A percentile compares a stretch with the other conserved stretches of the same genome.
Evolutionary conservation across 2,329 filamentous ascomycete species (phyloP).

Genomic region (Mariannaea elegans): DNA sequence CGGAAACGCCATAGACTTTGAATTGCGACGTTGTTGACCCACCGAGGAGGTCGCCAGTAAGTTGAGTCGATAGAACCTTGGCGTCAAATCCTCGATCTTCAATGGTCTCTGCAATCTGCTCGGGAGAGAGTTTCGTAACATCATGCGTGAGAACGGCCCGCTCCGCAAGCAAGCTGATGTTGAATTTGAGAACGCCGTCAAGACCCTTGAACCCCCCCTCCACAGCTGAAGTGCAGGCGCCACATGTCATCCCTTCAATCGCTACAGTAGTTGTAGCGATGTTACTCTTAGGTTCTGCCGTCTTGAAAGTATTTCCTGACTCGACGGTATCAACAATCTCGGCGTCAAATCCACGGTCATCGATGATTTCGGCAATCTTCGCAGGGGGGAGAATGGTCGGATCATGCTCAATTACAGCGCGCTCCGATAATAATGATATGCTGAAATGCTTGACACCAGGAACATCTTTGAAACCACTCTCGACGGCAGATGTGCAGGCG

Average conservation of each 20-base stretch:
- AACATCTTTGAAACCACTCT: slow-evolving; percentile 80
- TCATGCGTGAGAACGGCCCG: slow-evolving; percentile 90
- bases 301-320: slow-evolving; percentile 40
- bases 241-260: slow-evolving; percentile 97
- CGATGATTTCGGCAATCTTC: slow-evolving; percentile 67
- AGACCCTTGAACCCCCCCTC: slow-evolving; percentile 82
- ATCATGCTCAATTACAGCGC: slow-evolving; percentile 87
- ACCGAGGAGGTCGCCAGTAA: slow-evolving; percentile 64
- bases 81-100: slow-evolving; percentile 93
- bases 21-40: slow-evolving; percentile 74
- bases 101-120: slow-evolving; percentile 82
- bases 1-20: slow-evolving; percentile 82
- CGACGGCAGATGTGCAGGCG: slow-evolving; percentile 86
- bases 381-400: slow-evolving; percentile 60
- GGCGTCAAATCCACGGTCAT: slow-evolving; percentile 82
- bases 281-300: slow-evolving; percentile 49
- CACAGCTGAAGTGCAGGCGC: slow-evolving; percentile 92
- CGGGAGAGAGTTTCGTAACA: slow-evolving; percentile 71
- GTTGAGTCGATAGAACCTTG: slow-evolving; percentile 78
- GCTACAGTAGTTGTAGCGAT: slow-evolving; percentile 82
- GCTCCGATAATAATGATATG: slow-evolving; percentile 84
- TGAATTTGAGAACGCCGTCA: slow-evolving; percentile 85
- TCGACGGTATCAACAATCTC: slow-evolving; percentile 77
- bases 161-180: slow-evolving; percentile 93
- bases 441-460: slow-evolving; percentile 78